Base-by-base conservation (phyloP, 2,329 filamentous ascomycete genomes). In the Eurotiales sp. region DNA sequence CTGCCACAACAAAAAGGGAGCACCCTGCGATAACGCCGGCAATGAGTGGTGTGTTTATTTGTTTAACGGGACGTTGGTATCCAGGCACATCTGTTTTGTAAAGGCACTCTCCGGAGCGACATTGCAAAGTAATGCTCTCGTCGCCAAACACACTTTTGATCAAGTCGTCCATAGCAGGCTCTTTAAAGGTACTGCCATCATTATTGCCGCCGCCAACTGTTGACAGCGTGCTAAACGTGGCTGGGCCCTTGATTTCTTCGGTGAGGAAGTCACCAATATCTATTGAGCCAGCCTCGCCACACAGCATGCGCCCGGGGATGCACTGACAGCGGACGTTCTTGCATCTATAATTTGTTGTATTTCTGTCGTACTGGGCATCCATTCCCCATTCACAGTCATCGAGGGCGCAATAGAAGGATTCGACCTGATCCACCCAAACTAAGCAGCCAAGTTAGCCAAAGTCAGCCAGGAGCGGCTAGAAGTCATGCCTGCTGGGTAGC, bases 41-140 rank as follows among this genome's bases (percentile, higher is more conserved):
- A 59, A 99, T 99, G 44, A 99, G 78, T 3, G 92, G 93, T 0
- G 92, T 97, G 68, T 99, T 99, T 72, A 99, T 97, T 66, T 86
- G 86, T 74, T 96, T 96, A 54, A 96, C 81, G 0, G 92, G 90
- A 17, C 87, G 81, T 59, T 87, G 79, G 64, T 95, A 99, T 15
- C 95, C 93, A 14, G 93, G 93, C 6, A 97, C 85, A 62, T 97
- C 88, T 5, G 91, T 96, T 66, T 87, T 83, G 70, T 96, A 91
- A 29, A 99, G 75, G 75, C 93, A 99, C 73, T 99, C 93, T 54
- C 93, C 93, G 21, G 91, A 82, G 55, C 84, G 77, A 63, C 93
- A 99, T 22, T 83, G 79, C 40, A 99, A 75, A 44, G 86, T 81
- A 62, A 99, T 99, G 66, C 87, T 96, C 48, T 85, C 79, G 64